Evolutionary conservation across 2,329 filamentous ascomycete species (phyloP), one percentile per base, ranked within the genome.

Genomic region (Aspergillus sp.): DNA sequence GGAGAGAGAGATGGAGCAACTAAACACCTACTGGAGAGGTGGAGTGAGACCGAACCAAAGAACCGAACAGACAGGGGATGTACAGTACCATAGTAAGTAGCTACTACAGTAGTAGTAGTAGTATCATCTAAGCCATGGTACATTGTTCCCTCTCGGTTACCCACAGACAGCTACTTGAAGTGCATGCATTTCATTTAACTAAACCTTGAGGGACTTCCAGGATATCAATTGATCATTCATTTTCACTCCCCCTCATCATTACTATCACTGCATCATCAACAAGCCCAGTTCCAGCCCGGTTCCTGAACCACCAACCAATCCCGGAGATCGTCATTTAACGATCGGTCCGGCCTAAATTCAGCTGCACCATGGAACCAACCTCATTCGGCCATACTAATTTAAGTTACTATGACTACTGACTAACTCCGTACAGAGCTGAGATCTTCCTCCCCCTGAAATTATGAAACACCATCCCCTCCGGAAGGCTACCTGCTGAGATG

Each of bases 271-370:
- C 27, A 42, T 42, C 41, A 42, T 44, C 41, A 44, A 44, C 41
- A 11, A 19, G 17, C 17, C 19, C 41, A 23, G 41, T 44, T 36
- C 41, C 41, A 11, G 41, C 17, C 41, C 41, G 41, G 41, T 44
- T 44, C 41, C 41, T 44, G 41, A 44, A 23, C 41, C 41, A 44
- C 11, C n/a, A 42, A n/a, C n/a, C 41, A 42, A 21, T 11, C 41
- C 39, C 47, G 47, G 47, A 50, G 47, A 50, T 50, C 47, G 47
- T 50, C 47, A 50, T 50, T 50, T 30, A 32, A 50, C 47, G 25
- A 50, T 50, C 47, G 27, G 23, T 30, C 15, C 47, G 13, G n/a
- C 47, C 47, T 30, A 50, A 36, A 50, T 50, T n/a, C 30, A 50
- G 30, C 47, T 32, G 47, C 25, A 27, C 47, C 47, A 50, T 50